phyloP scores from a whole-genome alignment of 2,329 filamentous ascomycete species.

The Phialophora expanda region DNA sequence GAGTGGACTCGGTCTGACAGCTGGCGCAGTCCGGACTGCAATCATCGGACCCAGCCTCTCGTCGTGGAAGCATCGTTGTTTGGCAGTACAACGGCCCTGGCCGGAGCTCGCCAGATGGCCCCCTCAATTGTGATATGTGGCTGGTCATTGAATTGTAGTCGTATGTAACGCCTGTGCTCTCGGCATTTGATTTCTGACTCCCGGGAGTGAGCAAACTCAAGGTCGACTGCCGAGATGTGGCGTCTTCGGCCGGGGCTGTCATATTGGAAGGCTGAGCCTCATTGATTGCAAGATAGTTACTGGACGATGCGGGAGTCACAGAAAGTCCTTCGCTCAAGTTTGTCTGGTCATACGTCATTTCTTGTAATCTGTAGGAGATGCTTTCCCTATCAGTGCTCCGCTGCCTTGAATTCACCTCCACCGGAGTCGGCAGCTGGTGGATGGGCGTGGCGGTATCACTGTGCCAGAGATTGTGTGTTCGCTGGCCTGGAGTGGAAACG shows the following conservation, averaged over 20 bases:
- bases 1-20: constrained; percentile 31
- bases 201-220: constrained; percentile 17
- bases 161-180: constrained; percentile 19
- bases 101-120: constrained; percentile 25
- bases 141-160: constrained; percentile 24
- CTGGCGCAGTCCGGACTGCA: constrained; percentile 32
- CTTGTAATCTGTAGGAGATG: constrained; percentile 38
- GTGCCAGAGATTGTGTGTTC: constrained; percentile 22
- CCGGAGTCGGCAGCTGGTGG: constrained; percentile 17
- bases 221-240: constrained; percentile 10
- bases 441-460: constrained; percentile 16
- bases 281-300: constrained; percentile 18
- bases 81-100: constrained; percentile 29
- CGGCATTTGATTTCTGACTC: constrained; percentile 21
- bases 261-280: constrained; percentile 9
- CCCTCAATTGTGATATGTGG: constrained; percentile 22
- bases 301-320: constrained; percentile 10
- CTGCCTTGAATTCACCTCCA: constrained; percentile 26
- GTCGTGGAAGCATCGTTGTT: constrained; percentile 21
- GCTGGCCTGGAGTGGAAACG: constrained; percentile 12
- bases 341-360: constrained; percentile 44
- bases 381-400: constrained; percentile 36
- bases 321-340: constrained; percentile 38
- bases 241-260: not conserved
- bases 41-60: constrained; percentile 24